Base-by-base conservation (phyloP, 1,284 basidiomycete species). In the Apiotrichum akiyoshidainum region DNA sequence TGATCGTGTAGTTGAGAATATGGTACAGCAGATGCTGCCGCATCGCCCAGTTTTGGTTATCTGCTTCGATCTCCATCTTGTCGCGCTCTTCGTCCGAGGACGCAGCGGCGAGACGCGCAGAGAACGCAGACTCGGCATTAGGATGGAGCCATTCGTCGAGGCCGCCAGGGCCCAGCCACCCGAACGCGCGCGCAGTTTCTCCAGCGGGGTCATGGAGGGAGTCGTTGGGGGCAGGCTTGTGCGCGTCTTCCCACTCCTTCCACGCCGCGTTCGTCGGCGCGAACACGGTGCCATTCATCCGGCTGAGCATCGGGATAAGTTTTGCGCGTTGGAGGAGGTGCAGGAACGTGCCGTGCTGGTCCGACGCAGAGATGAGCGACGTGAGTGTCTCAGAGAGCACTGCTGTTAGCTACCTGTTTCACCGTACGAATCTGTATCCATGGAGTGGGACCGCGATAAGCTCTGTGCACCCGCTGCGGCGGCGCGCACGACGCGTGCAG, bases 1-100 rank as follows among this genome's bases (percentile, higher is more conserved):
- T 71, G 16, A 96, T 75, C 1, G 90, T 86, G 74, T 87, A 87
- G 78, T 99, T 98, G 64, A 99, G 81, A 46, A 98, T 78, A 76
- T 99, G 96, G 73, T 99, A 99, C 68, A 98, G 87, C 49, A 99
- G 82, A 68, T 92, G 88, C 72, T 97, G 92, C 47, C 95, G 83
- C 49, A 97, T 84, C 58, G 68, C 68, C 73, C 73, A 77, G 64
- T 75, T 74, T 46, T 96, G 81, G 74, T 99, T 99, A 77, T 96
- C 93, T 7, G 47, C 51, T 14, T 49, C 17, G 8, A 66, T 55
- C 8, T 54, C 42, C 19, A 58, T 17, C n/a, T 17, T 21, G 12
- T 63, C 3, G 16, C 16, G 56, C 5, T 62, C 63, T 40, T 71
- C 66, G 6, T 74, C 52, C 50, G 80, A 78, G 2, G 54, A 12